Conservation (phyloP, 2,329 filamentous ascomycete species). For the Xylariales sp. region DNA sequence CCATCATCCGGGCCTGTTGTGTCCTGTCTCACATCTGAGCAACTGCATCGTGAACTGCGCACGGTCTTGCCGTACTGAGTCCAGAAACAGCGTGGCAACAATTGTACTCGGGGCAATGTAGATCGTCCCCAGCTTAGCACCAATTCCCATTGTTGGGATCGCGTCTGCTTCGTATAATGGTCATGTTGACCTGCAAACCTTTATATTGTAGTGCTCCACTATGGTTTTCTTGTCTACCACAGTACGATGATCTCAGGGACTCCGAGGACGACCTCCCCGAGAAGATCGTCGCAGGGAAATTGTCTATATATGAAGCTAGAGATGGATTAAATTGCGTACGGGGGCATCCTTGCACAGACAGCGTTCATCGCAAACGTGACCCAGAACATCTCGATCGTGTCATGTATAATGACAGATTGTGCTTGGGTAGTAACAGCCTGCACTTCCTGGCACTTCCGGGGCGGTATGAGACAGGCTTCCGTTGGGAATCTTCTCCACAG, state of each 20-base stretch:
- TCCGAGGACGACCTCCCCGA: background rate
- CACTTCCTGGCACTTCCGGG: background rate
- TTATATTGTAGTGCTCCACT: background rate
- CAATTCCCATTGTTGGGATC: no score
- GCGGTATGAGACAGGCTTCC: background rate
- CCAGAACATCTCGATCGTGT: background rate
- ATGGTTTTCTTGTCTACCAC: background rate
- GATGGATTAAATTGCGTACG: background rate
- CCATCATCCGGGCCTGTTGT: no score
- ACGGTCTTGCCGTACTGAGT: no score
- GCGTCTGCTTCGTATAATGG: background rate
- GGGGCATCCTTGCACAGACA: background rate
- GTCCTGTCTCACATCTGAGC: no score
- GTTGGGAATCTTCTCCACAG: background rate
- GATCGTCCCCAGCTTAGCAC: background rate
- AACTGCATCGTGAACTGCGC: no score
- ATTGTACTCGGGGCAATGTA: background rate
- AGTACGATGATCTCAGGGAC: background rate
- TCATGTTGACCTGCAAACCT: background rate
- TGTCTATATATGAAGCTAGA: no score
- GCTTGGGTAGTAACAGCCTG: background rate
- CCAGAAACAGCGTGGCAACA: no score
- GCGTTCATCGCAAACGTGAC: background rate
- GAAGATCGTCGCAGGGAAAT: background rate
- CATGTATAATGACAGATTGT: background rate